Percentiles rank a stretch among this genome's conserved stretches.
These are phyloP conservation scores for Nitzschia putrida DNA, from an alignment of 108 stramenopile genomes.

Conservation along the genomic window DNA sequence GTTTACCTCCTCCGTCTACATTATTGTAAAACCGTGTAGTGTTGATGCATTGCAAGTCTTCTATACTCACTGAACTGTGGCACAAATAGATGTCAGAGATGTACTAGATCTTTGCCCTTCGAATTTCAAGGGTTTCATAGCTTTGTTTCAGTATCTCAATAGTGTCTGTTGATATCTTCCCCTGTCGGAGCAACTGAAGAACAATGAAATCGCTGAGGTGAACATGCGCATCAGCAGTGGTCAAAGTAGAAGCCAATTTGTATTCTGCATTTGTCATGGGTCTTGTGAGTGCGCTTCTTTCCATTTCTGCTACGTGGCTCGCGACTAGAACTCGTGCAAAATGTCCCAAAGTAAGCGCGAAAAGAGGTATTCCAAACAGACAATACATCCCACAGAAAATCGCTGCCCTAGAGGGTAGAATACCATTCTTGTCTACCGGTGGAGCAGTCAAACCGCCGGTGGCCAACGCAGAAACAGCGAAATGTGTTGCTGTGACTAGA, in stretches of 20 bases:
- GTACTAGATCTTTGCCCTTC: no score
- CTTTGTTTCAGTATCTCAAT: slow-evolving; percentile 55
- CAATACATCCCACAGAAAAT: slow-evolving; percentile 70
- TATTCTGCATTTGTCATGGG: slow-evolving; percentile 57
- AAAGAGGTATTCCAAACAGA: slow-evolving; percentile 65
- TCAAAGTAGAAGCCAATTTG: slow-evolving; percentile 51
- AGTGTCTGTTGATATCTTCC: slow-evolving; percentile 47
- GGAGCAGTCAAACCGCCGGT: slow-evolving; percentile 76
- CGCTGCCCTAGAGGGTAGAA: slow-evolving; percentile 52
- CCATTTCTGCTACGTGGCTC: slow-evolving; percentile 52
- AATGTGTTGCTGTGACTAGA: slow-evolving; percentile 66
- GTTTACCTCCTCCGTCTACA: no score
- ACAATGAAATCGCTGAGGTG: slow-evolving; percentile 67
- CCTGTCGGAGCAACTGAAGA: slow-evolving; percentile 66
- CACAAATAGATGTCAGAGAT: no score
- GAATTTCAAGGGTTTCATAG: slow-evolving; percentile 47
- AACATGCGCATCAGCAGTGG: slow-evolving; percentile 20
- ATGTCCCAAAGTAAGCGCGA: slow-evolving; percentile 66
- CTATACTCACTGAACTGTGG: no score
- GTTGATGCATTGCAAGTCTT: no score
- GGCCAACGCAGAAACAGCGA: slow-evolving; percentile 69
- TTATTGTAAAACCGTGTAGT: no score
- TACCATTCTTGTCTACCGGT: slow-evolving; percentile 50
- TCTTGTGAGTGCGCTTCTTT: slow-evolving; percentile 40
- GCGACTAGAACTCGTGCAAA: slow-evolving; percentile 63